Evolutionary conservation across 495 filamentous ascomycete species (phyloP), one percentile per base, ranked within the genome.

Genomic region (Penicillium odoratum): DNA sequence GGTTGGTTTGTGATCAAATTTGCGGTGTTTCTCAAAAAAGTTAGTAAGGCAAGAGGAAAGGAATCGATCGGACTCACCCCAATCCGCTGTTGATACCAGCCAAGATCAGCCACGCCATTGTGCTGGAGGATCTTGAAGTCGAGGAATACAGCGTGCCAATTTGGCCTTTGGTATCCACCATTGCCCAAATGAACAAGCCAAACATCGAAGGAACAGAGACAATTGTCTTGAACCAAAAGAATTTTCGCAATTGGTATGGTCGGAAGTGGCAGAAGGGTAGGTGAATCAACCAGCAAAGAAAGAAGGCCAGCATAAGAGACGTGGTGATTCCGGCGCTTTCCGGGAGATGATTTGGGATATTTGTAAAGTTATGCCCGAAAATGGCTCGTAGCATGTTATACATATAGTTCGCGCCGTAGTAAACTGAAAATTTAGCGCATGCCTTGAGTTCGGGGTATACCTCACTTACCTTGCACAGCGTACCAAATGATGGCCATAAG

Each of bases 311-410:
- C 49, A 51, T 51, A n/a, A 38, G 7, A 21, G 13, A n/a, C 2
- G 49, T 51, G 25, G 49, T 51, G 30, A 51, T 51, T 7, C 31
- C 49, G 5, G 51, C 51, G 16, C 38, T 36, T 15, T 25, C 15
- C 7, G 51, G 51, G 18, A 53, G 21, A 21, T 30, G 36, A 33
- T 53, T 53, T 16, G 51, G 40, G 25, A 53, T 53, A 18, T 51
- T 18, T 5, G 18, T 15, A 15, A 38, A 51, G 31, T 40, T 36
- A 16, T 38, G 49, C 25, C 49, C 21, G 2, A 21, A 51, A 9
- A 51, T 51, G 2, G 49, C 49, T 0, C 49, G 31, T 0, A 51
- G 7, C 18, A 51, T 51, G 16, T 21, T 40, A 16, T 21, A 21
- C 31, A 51, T 26, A 15, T 38, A 51, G 3, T 51, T 15, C 7